Evolutionary conservation across 495 filamentous ascomycete species (phyloP), one percentile per base, ranked within the genome.

Genomic region (Hypoxylon crocopeplum): DNA sequence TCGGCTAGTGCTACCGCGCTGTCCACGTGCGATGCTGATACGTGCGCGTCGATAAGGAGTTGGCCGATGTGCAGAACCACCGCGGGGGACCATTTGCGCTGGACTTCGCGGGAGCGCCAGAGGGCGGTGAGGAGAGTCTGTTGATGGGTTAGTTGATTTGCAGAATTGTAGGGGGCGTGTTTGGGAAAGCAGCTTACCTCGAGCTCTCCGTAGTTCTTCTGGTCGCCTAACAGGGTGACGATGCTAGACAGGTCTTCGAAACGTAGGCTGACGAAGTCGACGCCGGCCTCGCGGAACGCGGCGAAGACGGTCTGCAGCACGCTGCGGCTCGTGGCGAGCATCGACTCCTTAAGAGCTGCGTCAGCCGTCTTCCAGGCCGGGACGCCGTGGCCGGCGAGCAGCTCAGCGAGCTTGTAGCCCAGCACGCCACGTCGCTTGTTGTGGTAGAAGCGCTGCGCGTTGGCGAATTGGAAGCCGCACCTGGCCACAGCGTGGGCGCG

Each of bases 101-200:
- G 83, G 15, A 81, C 77, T 56, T 86, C 77, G 25, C 85, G 79
- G 1, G 82, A 86, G 16, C 75, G 77, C 85, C 85, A 88, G 48
- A 88, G 83, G 6, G 76, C 73, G 22, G 75, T 77, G 6, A 88
- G 80, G 20, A 86, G 77, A 7, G 56, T 56, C 79, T 82, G 51
- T 17, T 6, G 32, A 2, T 5, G n/a, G 34, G 42, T 42, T 42
- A 44, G 24, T 44, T 17, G n/a, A 13, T 12, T 13, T 7, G 1
- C 21, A 13, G n/a, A 22, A 6, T 44, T 30, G 15, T 25, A 25
- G 27, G 7, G 3, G 33, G 53, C 22, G 7, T 8, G 22, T 7
- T 30, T 20, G 21, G 45, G 21, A 11, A 19, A 10, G 54, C 7
- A 17, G 17, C 69, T 64, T 78, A 81, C 79, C 72, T 87, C 84